Evolutionary conservation across 1,284 basidiomycete species (phyloP), one percentile per base, ranked within the genome.

Genomic region (Malassezia slooffiae): DNA sequence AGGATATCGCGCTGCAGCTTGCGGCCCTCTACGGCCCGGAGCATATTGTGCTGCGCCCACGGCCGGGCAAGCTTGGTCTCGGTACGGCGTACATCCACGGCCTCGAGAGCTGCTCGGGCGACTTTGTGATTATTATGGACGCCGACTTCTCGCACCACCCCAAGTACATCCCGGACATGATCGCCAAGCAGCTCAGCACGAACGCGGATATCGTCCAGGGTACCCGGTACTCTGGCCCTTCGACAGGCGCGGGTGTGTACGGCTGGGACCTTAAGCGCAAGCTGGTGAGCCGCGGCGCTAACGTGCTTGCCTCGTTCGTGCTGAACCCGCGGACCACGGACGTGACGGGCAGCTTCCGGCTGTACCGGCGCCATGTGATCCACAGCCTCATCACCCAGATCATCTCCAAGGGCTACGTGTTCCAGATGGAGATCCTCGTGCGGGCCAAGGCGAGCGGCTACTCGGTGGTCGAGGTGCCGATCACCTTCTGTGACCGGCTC

Each of bases 401-500:
- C 7, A 78, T 81, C 50, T 86, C 83, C 13, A 83, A 84, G 55
- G 87, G 87, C 3, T 91, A 90, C 62, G 87, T 91, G 12, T 90
- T 91, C 75, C 87, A 91, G 74, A 91, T 91, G 87, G 87, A 91
- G 71, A 90, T 90, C 79, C 87, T 90, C 76, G 87, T 88, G 20
- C 79, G 87, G 4, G 87, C 87, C 2, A 76, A 80, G 34, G 78
- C 82, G 1, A 72, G 83, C 38, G 85, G 84, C 6, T 90, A 86
- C 71, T 78, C 76, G 5, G 79, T 91, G 1, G 87, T 85, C 10
- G 87, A 91, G 70, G 78, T 90, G 34, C 87, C 87, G 0, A 91
- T 91, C 59, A 90, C 85, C 1, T 91, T 91, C 45, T 66, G 86
- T 88, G 87, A 91, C 72, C 78, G 87, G 28, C 81, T 91, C 57